Evolutionary conservation across 345 rosid genomes (phyloP).

Genomic region (Pugionium dolabratum): DNA sequence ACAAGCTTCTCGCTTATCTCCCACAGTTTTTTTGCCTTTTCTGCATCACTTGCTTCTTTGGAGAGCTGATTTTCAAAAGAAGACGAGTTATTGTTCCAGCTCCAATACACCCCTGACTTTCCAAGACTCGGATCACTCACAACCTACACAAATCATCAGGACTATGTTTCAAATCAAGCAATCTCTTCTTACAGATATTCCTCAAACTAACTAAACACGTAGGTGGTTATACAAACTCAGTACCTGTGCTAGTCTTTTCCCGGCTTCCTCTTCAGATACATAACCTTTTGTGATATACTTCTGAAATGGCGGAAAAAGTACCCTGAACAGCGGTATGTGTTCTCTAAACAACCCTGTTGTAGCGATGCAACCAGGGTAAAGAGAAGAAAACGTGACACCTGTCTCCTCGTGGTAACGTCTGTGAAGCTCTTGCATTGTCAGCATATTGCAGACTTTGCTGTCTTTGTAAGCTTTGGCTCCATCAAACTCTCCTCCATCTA

Average conservation of each 20-base stretch:
- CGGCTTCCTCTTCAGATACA: slow-evolving; percentile 90
- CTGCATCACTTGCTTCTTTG: slow-evolving; percentile 84
- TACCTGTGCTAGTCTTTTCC: slow-evolving; percentile 93
- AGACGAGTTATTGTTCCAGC: slow-evolving; percentile 89
- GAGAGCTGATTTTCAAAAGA: slow-evolving; percentile 90
- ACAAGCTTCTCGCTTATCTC: slow-evolving; percentile 49
- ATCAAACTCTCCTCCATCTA: slow-evolving; percentile 89
- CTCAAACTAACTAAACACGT: neutral
- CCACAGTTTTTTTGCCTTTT: slow-evolving; percentile 61
- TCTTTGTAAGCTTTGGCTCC: slow-evolving; percentile 99
- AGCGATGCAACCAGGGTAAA: slow-evolving; percentile 98
- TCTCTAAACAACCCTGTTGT: slow-evolving; percentile 96
- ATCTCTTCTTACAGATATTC: neutral
- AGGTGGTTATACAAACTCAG: slow-evolving; percentile 14
- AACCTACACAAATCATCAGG: slow-evolving; percentile 47
- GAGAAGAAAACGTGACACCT: slow-evolving; percentile 80
- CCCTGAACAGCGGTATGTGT: slow-evolving; percentile 86
- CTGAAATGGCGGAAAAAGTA: slow-evolving; percentile 95
- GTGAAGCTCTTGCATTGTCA: slow-evolving; percentile 95
- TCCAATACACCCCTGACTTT: slow-evolving; percentile 93
- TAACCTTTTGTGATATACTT: slow-evolving; percentile 96
- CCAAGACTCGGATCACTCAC: slow-evolving; percentile 84
- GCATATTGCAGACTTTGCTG: slow-evolving; percentile 98
- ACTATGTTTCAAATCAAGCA: neutral
- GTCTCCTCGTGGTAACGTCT: slow-evolving; percentile 89